A percentile compares a stretch with the other conserved stretches of the same genome.
Conservation (phyloP, 495 filamentous ascomycete species). For the Annulohypoxylon nitens region DNA sequence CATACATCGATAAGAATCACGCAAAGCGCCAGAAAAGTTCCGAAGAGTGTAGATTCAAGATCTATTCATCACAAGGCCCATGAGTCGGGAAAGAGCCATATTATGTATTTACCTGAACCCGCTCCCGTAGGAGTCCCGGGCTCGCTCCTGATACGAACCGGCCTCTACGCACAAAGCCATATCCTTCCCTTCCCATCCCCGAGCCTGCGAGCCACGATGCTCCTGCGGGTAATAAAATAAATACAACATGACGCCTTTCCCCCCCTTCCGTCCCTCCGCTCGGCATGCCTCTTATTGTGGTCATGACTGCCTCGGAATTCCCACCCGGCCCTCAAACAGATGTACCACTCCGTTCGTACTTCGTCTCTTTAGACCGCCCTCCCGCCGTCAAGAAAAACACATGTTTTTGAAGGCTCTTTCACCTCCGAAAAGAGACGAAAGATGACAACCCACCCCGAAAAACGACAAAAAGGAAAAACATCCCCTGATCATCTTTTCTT, state of each 20-base stretch:
- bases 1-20: constrained; percentile 5
- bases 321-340: constrained; percentile 20
- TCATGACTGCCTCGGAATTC: constrained; percentile 11
- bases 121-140: constrained; percentile 5
- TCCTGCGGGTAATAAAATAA: constrained; percentile 32
- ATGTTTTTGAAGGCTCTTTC: constrained; percentile 7
- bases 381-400: constrained; percentile 4
- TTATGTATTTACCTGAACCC: constrained; percentile 49
- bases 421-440: constrained; percentile 37
- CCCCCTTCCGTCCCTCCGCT: constrained; percentile 15
- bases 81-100: constrained; percentile 41
- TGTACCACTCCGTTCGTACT: constrained; percentile 29
- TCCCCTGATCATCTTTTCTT: constrained; percentile 17
- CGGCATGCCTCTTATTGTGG: constrained; percentile 46
- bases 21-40: neutral
- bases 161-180: constrained; percentile 22
- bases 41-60: constrained; percentile 23
- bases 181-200: constrained; percentile 19
- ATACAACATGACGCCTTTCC: constrained; percentile 26
- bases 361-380: constrained; percentile 20
- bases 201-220: constrained; percentile 7
- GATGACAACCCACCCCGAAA: constrained; percentile 31
- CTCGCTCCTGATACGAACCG: constrained; percentile 22
- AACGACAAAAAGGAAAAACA: constrained; percentile 39
- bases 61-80: constrained; percentile 7